Conservation (phyloP, 2,329 filamentous ascomycete species). For the Endothia cerciana region DNA sequence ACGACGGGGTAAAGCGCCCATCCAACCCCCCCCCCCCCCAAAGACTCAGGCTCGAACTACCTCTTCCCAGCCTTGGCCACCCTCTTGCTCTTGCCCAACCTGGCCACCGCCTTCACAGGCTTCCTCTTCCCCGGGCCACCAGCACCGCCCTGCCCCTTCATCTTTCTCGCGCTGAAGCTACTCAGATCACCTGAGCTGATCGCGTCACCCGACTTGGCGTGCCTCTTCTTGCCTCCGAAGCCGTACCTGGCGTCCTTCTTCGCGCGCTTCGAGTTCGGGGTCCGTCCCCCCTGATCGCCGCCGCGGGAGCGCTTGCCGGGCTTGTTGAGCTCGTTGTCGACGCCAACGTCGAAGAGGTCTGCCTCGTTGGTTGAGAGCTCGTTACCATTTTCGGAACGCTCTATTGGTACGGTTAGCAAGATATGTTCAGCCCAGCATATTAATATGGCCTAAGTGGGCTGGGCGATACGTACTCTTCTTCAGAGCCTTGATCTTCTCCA, state of each 20-base stretch:
- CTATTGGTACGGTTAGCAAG: constrained; percentile 48
- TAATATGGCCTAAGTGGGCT: too few species aligned
- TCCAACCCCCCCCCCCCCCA: too few species aligned
- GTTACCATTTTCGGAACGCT: constrained; percentile 75
- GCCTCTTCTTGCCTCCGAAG: constrained; percentile 93
- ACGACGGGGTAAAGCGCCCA: not conserved
- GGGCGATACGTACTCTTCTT: constrained; percentile 82
- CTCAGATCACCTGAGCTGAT: constrained; percentile 78
- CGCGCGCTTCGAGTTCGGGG: constrained; percentile 72
- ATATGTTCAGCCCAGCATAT: not conserved
- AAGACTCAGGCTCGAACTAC: constrained; percentile 17
- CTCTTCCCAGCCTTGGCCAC: constrained; percentile 48
- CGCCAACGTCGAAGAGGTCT: constrained; percentile 88
- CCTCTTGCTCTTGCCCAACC: constrained; percentile 57
- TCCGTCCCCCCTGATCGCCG: constrained; percentile 41
- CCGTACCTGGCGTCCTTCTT: constrained; percentile 97
- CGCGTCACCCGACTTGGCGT: constrained; percentile 89
- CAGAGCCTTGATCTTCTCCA: constrained; percentile 92
- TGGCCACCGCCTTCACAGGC: constrained; percentile 43
- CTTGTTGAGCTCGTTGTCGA: constrained; percentile 69
- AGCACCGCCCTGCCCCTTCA: constrained; percentile 64
- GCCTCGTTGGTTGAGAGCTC: constrained; percentile 73
- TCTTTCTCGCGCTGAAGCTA: constrained; percentile 80
- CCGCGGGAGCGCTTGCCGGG: constrained; percentile 44
- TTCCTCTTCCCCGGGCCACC: constrained; percentile 36